These are phyloP conservation scores for Suillus hirtellus DNA, from an alignment of 768 basidiomycete genomes.

Conservation along the genomic window DNA sequence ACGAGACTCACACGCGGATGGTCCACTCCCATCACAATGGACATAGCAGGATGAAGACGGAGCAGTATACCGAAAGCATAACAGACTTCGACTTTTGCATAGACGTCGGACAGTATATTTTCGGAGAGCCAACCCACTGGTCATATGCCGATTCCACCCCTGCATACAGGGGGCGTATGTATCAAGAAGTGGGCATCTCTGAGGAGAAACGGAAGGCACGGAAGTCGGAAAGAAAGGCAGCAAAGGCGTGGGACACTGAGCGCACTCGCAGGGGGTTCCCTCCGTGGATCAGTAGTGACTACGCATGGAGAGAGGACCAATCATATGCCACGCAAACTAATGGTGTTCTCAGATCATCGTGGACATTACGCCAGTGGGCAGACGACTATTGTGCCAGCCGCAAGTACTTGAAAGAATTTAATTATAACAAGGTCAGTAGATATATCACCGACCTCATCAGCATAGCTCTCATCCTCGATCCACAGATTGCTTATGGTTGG, in stretches of 20 bases:
- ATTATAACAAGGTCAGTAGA: conserved; percentile 59
- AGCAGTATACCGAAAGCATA: conserved; percentile 58
- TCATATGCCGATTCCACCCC: conserved; percentile 63
- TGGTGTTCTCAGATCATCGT: conserved; percentile 49
- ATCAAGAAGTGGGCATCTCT: conserved; percentile 50
- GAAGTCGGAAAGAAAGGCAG: conserved; percentile 42
- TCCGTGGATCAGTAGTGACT: conserved; percentile 44
- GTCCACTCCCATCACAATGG: conserved; percentile 41
- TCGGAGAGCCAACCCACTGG: conserved; percentile 51
- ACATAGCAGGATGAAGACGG: conserved; percentile 36
- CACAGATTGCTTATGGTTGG: conserved; percentile 61
- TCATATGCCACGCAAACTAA: conserved; percentile 23
- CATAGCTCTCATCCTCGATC: conserved; percentile 25
- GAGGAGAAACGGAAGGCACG: conserved; percentile 41
- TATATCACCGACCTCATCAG: neutral
- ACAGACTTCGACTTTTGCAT: conserved; percentile 73
- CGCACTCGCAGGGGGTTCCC: conserved; percentile 50
- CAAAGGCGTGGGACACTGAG: conserved; percentile 45
- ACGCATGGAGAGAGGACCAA: conserved; percentile 35
- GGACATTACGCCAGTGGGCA: conserved; percentile 74
- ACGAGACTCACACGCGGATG: conserved; percentile 50
- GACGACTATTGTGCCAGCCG: conserved; percentile 76
- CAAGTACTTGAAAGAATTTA: conserved; percentile 77
- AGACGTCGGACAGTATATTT: conserved; percentile 46
- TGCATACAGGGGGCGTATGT: conserved; percentile 64